Conservation (phyloP, 805 yeast genomes). For the Sungouiozyma intestinalis region DNA sequence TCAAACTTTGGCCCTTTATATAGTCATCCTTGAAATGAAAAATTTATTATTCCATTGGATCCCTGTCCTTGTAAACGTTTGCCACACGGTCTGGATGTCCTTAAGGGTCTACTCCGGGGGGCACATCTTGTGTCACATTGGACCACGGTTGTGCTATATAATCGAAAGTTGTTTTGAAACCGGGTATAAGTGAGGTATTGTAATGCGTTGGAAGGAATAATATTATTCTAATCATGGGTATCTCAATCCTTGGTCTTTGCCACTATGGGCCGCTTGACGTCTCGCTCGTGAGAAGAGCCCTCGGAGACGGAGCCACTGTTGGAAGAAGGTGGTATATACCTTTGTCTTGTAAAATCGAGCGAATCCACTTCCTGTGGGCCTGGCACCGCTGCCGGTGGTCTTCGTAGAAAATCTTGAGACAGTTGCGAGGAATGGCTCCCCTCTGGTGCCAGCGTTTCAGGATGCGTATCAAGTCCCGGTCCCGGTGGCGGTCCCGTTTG, state of each 20-base stretch:
- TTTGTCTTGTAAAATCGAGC: neutral
- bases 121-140: no score
- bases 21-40: neutral
- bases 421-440: no score
- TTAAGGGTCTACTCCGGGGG: neutral
- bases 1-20: neutral
- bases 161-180: no score
- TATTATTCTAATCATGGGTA: no score
- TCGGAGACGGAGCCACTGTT: neutral
- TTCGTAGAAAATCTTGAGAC: neutral
- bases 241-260: neutral
- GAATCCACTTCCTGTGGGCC: neutral
- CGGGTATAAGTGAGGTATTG: no score
- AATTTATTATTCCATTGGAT: no score
- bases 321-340: neutral
- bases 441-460: neutral
- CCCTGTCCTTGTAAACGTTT: no score
- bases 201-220: neutral
- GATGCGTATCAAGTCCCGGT: constrained; percentile 5
- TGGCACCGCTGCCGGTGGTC: neutral
- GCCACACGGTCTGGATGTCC: no score
- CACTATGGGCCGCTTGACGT: neutral
- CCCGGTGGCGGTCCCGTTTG: no score
- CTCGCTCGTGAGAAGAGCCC: neutral
- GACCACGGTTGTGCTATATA: no score